These are phyloP conservation scores for Adansonia rubrostipa DNA, from an alignment of 441 rosid species.

Conservation along the genomic window DNA sequence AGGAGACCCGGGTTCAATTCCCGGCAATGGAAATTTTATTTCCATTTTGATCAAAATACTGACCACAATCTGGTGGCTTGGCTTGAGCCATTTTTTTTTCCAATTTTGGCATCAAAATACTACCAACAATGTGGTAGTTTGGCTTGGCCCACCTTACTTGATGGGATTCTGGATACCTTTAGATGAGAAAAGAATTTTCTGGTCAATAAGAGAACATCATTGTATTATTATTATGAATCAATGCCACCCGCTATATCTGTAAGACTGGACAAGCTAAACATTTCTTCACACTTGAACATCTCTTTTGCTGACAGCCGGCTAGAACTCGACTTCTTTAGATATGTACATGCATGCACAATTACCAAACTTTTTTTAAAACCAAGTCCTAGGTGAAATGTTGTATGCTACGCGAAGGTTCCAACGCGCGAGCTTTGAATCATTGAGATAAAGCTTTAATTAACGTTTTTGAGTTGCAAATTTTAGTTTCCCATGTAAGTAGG, in stretches of 20 bases:
- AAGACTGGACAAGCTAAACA: neutral
- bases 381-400: neutral
- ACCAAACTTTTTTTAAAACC: neutral
- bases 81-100: neutral
- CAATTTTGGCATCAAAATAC: too few species aligned
- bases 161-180: neutral
- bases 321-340: neutral
- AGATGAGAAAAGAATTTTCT: neutral
- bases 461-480: conserved; percentile 19
- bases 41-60: too few species aligned
- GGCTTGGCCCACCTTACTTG: neutral
- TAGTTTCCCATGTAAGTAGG: conserved; percentile 60
- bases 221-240: neutral
- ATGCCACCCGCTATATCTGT: neutral
- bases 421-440: neutral
- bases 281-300: conserved; percentile 10
- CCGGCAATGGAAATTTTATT: too few species aligned
- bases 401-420: neutral
- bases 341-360: conserved; percentile 1
- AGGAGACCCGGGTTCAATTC: too few species aligned
- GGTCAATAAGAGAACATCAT: conserved; percentile 3
- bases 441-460: neutral
- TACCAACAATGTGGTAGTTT: too few species aligned
- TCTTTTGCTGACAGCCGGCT: neutral
- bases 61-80: too few species aligned